These are phyloP conservation scores for Orbilia quercus DNA, from an alignment of 2,329 filamentous ascomycete species.

Conservation along the genomic window DNA sequence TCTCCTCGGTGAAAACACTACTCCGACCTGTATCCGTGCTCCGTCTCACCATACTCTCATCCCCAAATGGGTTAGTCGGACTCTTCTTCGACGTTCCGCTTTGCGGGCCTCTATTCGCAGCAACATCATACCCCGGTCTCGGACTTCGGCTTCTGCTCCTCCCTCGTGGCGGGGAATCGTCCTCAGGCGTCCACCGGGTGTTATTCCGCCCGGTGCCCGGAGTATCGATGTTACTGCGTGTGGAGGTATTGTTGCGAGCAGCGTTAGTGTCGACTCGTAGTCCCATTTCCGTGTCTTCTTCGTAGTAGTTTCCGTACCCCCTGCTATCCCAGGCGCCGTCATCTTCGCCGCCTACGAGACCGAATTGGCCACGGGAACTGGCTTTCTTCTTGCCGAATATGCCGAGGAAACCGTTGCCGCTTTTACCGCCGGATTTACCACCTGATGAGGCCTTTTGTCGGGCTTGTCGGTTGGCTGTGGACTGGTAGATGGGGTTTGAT, in stretches of 20 bases:
- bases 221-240: constrained; percentile 10
- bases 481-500: constrained; percentile 49
- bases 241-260: constrained; percentile 7
- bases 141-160: constrained; percentile 44
- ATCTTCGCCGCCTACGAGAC: constrained; percentile 37
- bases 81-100: constrained; percentile 21
- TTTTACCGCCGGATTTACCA: not conserved
- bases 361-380: constrained; percentile 42
- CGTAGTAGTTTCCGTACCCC: constrained; percentile 37
- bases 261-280: constrained; percentile 34
- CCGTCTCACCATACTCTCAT: constrained; percentile 40
- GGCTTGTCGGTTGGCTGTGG: constrained; percentile 19
- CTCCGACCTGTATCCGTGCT: constrained; percentile 52
- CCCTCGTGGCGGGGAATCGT: constrained; percentile 41
- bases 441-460: not conserved
- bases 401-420: constrained; percentile 30
- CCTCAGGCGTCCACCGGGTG: constrained; percentile 24
- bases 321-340: constrained; percentile 47
- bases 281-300: constrained; percentile 51
- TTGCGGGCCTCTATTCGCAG: constrained; percentile 40
- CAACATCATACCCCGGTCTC: constrained; percentile 35
- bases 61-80: constrained; percentile 40
- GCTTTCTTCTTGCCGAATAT: constrained; percentile 44
- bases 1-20: constrained; percentile 51
- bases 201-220: constrained; percentile 6